Evolutionary conservation across 495 filamentous ascomycete genomes (phyloP).

Genomic region (Cercophora newfieldiana): DNA sequence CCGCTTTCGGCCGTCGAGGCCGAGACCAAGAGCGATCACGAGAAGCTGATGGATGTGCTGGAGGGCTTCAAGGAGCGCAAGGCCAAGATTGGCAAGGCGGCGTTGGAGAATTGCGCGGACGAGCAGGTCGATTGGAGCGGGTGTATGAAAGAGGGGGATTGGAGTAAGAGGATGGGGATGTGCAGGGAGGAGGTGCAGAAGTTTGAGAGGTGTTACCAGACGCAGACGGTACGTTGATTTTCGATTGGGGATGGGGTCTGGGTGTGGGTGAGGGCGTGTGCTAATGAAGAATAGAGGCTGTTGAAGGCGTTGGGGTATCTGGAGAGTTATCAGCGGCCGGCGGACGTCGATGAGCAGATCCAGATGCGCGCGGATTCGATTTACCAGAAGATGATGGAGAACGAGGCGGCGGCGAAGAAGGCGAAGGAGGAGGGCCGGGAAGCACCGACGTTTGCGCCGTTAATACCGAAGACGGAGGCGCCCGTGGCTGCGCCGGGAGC

Average conservation of each 20-base stretch:
- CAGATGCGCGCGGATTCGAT: constrained; percentile 93
- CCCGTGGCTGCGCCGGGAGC: constrained; percentile 1
- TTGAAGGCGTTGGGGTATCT: constrained; percentile 91
- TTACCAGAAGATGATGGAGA: constrained; percentile 79
- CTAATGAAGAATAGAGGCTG: constrained; percentile 60
- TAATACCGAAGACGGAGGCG: constrained; percentile 36
- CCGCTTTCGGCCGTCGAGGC: constrained; percentile 64
- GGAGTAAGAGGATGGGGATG: constrained; percentile 63
- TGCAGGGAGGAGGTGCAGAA: constrained; percentile 68
- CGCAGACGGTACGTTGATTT: constrained; percentile 66
- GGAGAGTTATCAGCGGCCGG: constrained; percentile 58
- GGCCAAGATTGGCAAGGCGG: constrained; percentile 72
- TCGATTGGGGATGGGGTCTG: neutral
- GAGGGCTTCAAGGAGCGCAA: constrained; percentile 82
- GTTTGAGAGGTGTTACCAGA: constrained; percentile 79
- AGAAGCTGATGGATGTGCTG: constrained; percentile 72
- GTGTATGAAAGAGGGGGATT: constrained; percentile 71
- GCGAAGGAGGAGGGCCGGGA: constrained; percentile 63
- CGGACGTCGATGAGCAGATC: constrained; percentile 78
- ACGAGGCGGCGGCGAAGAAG: constrained; percentile 66
- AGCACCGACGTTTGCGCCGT: constrained; percentile 48
- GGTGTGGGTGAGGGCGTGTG: neutral
- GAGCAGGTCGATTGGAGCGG: constrained; percentile 74
- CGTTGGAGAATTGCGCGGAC: constrained; percentile 88
- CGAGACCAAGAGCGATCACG: constrained; percentile 65